Conservation (phyloP, 2,329 filamentous ascomycete species). For the Corniculantispora saksenae region DNA sequence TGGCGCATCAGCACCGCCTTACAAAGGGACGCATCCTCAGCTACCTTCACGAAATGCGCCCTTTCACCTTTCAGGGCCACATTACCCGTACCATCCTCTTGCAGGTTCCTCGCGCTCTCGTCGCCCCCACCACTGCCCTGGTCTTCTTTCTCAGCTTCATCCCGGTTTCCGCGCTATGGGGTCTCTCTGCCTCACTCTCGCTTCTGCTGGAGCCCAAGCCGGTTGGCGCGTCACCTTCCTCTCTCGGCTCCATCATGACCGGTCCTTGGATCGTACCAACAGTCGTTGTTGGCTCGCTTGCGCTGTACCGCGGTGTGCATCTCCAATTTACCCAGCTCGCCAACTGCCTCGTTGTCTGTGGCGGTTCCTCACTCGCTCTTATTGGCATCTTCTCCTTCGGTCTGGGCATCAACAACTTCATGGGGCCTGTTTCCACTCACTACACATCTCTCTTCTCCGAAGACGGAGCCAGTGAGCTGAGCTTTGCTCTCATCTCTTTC, state of each 20-base stretch:
- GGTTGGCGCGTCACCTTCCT: constrained; percentile 39
- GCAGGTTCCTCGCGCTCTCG: constrained; percentile 49
- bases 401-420: constrained; percentile 35
- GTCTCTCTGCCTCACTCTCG: constrained; percentile 46
- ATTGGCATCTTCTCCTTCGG: constrained; percentile 48
- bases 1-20: constrained; percentile 30
- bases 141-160: constrained; percentile 47
- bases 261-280: constrained; percentile 46
- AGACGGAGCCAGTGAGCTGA: constrained; percentile 28
- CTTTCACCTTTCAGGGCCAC: constrained; percentile 37
- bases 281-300: constrained; percentile 33
- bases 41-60: constrained; percentile 44
- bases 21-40: constrained; percentile 34
- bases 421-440: constrained; percentile 31
- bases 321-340: constrained; percentile 34
- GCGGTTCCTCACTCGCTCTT: constrained; percentile 41
- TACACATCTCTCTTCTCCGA: constrained; percentile 29
- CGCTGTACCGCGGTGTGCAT: constrained; percentile 33
- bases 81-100: constrained; percentile 36
- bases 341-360: constrained; percentile 37
- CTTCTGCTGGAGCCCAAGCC: constrained; percentile 49
- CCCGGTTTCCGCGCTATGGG: constrained; percentile 50
- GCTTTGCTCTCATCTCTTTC: constrained; percentile 45
- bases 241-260: constrained; percentile 47
- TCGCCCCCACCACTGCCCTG: constrained; percentile 51